Base-by-base conservation (phyloP, 2,329 filamentous ascomycete genomes). In the Cladosporium halotolerans region DNA sequence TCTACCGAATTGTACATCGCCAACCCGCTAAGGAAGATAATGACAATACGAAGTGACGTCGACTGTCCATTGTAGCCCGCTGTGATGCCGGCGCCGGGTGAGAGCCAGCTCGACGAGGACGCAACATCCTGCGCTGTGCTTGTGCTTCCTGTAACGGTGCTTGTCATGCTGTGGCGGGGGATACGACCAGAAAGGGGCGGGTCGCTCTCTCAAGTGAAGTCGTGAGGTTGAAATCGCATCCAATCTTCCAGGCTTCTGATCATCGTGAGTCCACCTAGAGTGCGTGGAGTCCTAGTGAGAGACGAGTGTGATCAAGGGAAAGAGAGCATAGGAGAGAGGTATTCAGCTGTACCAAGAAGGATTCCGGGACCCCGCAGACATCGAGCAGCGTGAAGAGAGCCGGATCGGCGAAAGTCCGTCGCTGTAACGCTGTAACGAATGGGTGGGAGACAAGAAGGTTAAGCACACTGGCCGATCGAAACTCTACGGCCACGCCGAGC, bases 1-100 rank as follows among this genome's bases (percentile, higher is more conserved):
- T 78, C 76, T 13, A 75, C 57, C 11, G 70, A 65, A 51, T 72
- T 72, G 57, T 73, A 74, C 9, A 72, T 58, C 16, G 58, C 62
- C 33, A 67, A 52, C n/a, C 61, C 63, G 39, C 57, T 53, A 31
- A 65, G 62, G 55, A 67, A 62, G 53, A 63, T 58, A 40, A 66
- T 62, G 55, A 66, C 61, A 5, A 62, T 62, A 42, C 62, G 59
- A 9, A 66, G 55, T 10, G 62, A 60, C 18, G 60, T 55, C 44
- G 58, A 62, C 41, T 60, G 45, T 49, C 62, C 60, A 53, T 64
- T 53, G 52, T 67, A 67, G 44, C 58, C 62, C 18, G 55, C 58
- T 13, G 62, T 61, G 42, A 65, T 65, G 39, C 63, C 63, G 2
- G 59, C 57, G 16, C 61, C 60, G 10, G 36, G 62, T 53, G 19